Evolutionary conservation across 176 grass and related monocot genomes (phyloP), one percentile per base, ranked within the genome.

Genomic region (Avena insularis): DNA sequence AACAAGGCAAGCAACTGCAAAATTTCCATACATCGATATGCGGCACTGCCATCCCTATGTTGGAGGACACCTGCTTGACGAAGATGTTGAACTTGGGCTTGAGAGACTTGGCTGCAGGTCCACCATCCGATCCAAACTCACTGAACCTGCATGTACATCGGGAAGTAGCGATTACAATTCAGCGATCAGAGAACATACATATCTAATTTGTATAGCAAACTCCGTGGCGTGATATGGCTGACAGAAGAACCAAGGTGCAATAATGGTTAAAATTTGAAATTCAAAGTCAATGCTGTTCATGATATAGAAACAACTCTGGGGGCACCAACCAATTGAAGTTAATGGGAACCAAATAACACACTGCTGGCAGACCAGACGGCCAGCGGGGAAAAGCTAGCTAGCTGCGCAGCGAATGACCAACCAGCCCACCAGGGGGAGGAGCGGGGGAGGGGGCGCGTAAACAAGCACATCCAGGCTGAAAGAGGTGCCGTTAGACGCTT

Each of bases 111-210:
- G 91, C 91, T 20, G 89, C 94, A 12, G 87, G 89, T 17, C 94
- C 94, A 81, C 91, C 94, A 79, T 96, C 91, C 25, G 71, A 73
- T 60, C 94, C 91, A 74, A 96, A 96, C 76, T 96, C 94, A 55
- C 51, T 91, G 70, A 90, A 93, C 79, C 91, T 96, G 78, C 68
- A 75, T 43, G 49, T 12, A 21, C 9, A 71, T 68, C 33, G 7
- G 31, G 65, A 68, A 68, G 61, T 0, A 65, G 12, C 0, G 12
- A 7, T 43, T 1, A 43, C 40, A 43, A 43, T 7, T 33, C 5
- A 0, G 27, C 12, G 6, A 33, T 7, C 14, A 66, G 63, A 8
- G 5, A 66, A 25, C 0, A 13, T 48, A 9, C 46, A 33, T 7
- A 33, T 27, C 4, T 0, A 27, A 3, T 2, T 27, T 66, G 25